phyloP scores from a whole-genome alignment of 2,329 filamentous ascomycete genomes.

The Aquanectria penicillioides region DNA sequence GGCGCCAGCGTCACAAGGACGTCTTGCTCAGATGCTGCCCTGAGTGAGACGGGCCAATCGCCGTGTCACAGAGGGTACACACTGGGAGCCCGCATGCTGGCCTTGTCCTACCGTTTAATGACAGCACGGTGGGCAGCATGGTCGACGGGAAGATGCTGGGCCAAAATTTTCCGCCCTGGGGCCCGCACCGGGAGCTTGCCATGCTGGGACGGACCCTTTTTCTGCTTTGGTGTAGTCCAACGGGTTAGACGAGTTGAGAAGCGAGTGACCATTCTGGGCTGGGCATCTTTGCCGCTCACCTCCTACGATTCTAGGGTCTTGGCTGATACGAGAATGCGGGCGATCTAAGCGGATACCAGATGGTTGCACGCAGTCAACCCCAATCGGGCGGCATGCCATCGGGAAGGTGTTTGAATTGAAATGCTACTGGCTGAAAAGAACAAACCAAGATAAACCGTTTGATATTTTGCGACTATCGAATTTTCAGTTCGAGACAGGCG shows the following conservation, averaged over 20 bases:
- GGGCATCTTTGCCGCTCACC: neutral
- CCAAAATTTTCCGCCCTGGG: slow-evolving; percentile 36
- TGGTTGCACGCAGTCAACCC: slow-evolving; percentile 17
- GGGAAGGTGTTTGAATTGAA: slow-evolving; percentile 30
- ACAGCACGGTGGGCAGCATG: slow-evolving; percentile 36
- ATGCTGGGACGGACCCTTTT: slow-evolving; percentile 20
- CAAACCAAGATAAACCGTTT: slow-evolving; percentile 2
- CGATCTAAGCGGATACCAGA: slow-evolving; percentile 22
- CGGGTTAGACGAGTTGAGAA: neutral
- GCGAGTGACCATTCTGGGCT: neutral
- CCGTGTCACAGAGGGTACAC: slow-evolving; percentile 23
- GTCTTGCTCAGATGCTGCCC: slow-evolving; percentile 18
- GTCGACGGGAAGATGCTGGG: slow-evolving; percentile 32
- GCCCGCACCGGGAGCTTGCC: slow-evolving; percentile 19
- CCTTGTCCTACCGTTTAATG: slow-evolving; percentile 36
- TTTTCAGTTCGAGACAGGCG: slow-evolving; percentile 17
- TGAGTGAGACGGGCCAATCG: slow-evolving; percentile 30
- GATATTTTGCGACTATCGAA: neutral
- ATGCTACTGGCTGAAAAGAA: slow-evolving; percentile 30
- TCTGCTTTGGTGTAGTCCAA: neutral
- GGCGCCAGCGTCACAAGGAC: slow-evolving; percentile 25
- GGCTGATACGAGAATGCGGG: slow-evolving; percentile 8
- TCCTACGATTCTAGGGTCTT: neutral
- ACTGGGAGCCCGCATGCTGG: slow-evolving; percentile 27
- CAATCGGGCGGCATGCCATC: neutral